Conservation (phyloP, 768 basidiomycete species). For the Amanita molliuscula region DNA sequence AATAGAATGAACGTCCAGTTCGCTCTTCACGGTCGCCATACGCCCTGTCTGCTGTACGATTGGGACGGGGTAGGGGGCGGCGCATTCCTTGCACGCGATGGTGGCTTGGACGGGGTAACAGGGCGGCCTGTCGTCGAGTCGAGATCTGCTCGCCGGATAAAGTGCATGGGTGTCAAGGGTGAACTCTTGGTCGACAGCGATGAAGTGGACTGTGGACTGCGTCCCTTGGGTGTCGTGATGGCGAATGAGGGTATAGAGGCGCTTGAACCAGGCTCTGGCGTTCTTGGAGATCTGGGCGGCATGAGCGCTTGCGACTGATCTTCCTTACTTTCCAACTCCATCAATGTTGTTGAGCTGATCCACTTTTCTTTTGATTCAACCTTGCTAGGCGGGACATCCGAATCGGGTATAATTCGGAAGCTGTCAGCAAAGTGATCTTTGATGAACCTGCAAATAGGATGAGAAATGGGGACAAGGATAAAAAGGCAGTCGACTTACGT, state of each 20-base stretch:
- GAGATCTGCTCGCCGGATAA: slow-evolving; percentile 68
- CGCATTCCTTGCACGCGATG: slow-evolving; percentile 28
- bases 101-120: slow-evolving; percentile 55
- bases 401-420: slow-evolving; percentile 63
- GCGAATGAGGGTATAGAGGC: slow-evolving; percentile 58
- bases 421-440: slow-evolving; percentile 78
- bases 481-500: slow-evolving; percentile 42
- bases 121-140: slow-evolving; percentile 41
- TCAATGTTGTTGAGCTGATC: slow-evolving; percentile 71
- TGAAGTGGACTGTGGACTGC: slow-evolving; percentile 41
- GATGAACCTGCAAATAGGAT: slow-evolving; percentile 53
- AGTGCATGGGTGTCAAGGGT: slow-evolving; percentile 73
- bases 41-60: slow-evolving; percentile 20
- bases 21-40: slow-evolving; percentile 52
- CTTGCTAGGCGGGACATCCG: slow-evolving; percentile 31
- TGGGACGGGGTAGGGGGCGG: slow-evolving; percentile 4
- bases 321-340: slow-evolving; percentile 38
- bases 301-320: slow-evolving; percentile 3
- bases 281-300: slow-evolving; percentile 37
- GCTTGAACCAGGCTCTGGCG: slow-evolving; percentile 53
- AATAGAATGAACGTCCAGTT: neutral
- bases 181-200: slow-evolving; percentile 46
- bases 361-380: slow-evolving; percentile 54
- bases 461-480: neutral
- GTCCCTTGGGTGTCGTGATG: slow-evolving; percentile 45